Evolutionary conservation across 768 basidiomycete genomes (phyloP).

Genomic region (Pulveroboletus sp.): DNA sequence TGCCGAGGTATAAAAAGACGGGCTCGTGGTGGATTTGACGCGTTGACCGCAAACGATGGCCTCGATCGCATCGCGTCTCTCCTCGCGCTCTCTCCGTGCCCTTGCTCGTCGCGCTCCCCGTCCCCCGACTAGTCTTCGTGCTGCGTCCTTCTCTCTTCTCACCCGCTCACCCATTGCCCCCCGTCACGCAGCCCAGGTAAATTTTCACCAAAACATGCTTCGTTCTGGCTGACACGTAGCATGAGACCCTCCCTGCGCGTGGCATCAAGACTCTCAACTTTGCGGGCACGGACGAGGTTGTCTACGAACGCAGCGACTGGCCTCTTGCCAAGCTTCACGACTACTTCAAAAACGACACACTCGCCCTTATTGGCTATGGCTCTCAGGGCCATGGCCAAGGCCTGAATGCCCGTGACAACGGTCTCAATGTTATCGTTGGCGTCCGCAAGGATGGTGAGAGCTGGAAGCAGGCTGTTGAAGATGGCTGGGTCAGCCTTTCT

Average conservation of each 20-base stretch:
- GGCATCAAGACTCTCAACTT: slow-evolving; percentile 96
- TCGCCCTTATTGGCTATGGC: slow-evolving; percentile 98
- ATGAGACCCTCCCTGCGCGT: slow-evolving; percentile 49
- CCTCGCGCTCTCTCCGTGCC: slow-evolving; percentile 59
- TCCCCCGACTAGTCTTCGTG: slow-evolving; percentile 37
- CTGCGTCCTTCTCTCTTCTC: slow-evolving; percentile 68
- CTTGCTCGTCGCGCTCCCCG: slow-evolving; percentile 65
- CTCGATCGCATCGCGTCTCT: slow-evolving; percentile 54
- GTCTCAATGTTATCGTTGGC: slow-evolving; percentile 97
- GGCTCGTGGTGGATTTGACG: not conserved
- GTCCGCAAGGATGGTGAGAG: slow-evolving; percentile 95
- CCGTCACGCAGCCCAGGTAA: slow-evolving; percentile 23
- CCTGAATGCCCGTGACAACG: slow-evolving; percentile 98
- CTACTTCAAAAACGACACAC: slow-evolving; percentile 99
- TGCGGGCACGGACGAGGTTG: slow-evolving; percentile 87
- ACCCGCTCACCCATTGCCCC: slow-evolving; percentile 37
- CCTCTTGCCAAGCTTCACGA: slow-evolving; percentile 96
- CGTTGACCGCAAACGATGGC: slow-evolving; percentile 42
- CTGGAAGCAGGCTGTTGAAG: slow-evolving; percentile 92
- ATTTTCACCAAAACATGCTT: slow-evolving; percentile 28
- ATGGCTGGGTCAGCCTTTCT: slow-evolving; percentile 75
- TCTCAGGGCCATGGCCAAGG: slow-evolving; percentile 99
- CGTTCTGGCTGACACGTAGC: slow-evolving; percentile 1
- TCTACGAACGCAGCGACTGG: slow-evolving; percentile 98
- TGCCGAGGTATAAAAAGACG: slow-evolving; percentile 10